These are phyloP conservation scores for Thuja plicata DNA, from an alignment of 83 land plant genomes.

Conservation along the genomic window DNA sequence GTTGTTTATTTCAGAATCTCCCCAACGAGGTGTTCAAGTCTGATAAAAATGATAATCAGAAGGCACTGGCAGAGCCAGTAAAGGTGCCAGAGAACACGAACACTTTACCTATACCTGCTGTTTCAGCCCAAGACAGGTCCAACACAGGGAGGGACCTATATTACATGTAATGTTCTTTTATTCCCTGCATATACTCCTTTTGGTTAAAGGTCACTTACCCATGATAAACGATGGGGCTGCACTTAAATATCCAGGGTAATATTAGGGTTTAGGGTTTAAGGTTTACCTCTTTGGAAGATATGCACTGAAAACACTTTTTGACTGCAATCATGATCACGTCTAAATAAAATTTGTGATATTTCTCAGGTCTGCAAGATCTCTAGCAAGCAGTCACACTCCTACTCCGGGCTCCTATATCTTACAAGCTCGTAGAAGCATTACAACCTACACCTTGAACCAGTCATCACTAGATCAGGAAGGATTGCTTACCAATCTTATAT, in stretches of 20 bases:
- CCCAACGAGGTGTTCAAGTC: neutral
- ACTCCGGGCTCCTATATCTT: constrained; percentile 24
- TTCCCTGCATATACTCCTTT: neutral
- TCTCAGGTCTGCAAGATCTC: constrained; percentile 62
- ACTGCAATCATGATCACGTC: neutral
- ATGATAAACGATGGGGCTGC: too few relatives aligned
- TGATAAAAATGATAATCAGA: neutral
- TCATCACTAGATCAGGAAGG: constrained; percentile 1
- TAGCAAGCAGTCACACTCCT: constrained; percentile 43
- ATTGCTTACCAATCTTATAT: constrained; percentile 10
- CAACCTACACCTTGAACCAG: neutral
- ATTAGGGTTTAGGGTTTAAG: too few relatives aligned
- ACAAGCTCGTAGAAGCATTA: constrained; percentile 3
- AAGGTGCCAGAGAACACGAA: neutral
- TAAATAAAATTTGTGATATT: neutral
- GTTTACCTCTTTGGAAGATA: too few relatives aligned
- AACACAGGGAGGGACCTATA: constrained; percentile 25
- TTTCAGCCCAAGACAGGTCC: neutral
- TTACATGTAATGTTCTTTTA: constrained; percentile 21
- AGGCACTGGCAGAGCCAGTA: neutral
- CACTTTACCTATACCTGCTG: constrained; percentile 31
- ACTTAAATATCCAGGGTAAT: too few relatives aligned
- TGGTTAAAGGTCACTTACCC: neutral
- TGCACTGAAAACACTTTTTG: too few relatives aligned
- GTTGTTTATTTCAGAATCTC: neutral